These are phyloP conservation scores for Fusarium marasasianum DNA, from an alignment of 2,329 filamentous ascomycete species.

Conservation along the genomic window DNA sequence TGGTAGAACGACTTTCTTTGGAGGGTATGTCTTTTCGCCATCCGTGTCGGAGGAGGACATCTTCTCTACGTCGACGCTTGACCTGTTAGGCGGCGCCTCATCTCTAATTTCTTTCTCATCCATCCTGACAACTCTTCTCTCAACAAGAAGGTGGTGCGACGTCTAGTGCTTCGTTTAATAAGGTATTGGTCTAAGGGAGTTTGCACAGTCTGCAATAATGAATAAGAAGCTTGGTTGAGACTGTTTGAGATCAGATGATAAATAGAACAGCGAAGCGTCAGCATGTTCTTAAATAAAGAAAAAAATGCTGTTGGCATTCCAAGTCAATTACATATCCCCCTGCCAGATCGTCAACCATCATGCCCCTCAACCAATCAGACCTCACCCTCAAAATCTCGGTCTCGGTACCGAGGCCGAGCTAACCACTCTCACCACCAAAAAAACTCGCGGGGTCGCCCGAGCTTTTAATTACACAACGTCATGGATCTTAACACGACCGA, in stretches of 20 bases:
- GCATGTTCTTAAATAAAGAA: background rate
- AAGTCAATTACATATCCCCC: conserved; percentile 6
- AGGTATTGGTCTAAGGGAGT: too few species aligned
- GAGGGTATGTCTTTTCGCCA: conserved; percentile 3
- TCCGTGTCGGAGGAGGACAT: background rate
- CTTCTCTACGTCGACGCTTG: background rate
- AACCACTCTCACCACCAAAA: background rate
- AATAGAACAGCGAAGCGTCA: too few species aligned
- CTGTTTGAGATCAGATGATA: accelerated
- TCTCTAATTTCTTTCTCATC: background rate
- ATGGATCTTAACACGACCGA: background rate
- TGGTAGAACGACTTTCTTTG: conserved; percentile 14
- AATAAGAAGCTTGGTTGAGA: background rate
- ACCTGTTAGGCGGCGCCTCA: accelerated
- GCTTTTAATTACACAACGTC: conserved; percentile 19
- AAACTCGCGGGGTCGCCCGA: conserved; percentile 11
- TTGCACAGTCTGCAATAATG: background rate
- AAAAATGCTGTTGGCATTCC: background rate
- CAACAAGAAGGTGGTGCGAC: background rate
- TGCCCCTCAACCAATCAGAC: background rate
- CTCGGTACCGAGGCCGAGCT: conserved; percentile 31
- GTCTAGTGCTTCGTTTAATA: background rate
- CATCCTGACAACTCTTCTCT: background rate
- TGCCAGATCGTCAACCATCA: background rate
- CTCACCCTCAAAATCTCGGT: background rate